phyloP scores from a whole-genome alignment of 805 yeast genomes.

The Ogataea polymorpha region DNA sequence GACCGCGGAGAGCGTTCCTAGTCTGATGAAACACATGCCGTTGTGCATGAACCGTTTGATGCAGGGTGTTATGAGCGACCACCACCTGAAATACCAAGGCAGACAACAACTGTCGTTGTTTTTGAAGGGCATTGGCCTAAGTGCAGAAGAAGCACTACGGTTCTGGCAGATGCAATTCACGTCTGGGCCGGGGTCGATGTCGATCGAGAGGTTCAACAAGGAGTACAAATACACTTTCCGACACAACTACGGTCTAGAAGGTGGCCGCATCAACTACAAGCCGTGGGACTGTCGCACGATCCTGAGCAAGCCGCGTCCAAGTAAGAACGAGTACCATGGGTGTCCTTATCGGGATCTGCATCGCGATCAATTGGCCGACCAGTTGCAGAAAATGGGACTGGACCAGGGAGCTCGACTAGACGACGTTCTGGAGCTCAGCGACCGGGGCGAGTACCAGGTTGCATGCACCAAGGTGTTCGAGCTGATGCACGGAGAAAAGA shows the following conservation, averaged over 20 bases:
- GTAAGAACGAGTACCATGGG: slow-evolving; percentile 73
- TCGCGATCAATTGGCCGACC: slow-evolving; percentile 55
- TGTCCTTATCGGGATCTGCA: slow-evolving; percentile 85
- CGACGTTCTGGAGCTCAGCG: slow-evolving; percentile 63
- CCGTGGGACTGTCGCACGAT: slow-evolving; percentile 86
- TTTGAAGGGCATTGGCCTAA: slow-evolving; percentile 84
- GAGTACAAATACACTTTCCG: slow-evolving; percentile 86
- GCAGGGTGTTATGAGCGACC: slow-evolving; percentile 58
- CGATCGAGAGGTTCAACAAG: slow-evolving; percentile 75
- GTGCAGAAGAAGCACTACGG: slow-evolving; percentile 79
- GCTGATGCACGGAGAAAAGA: slow-evolving; percentile 50
- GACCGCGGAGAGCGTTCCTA: slow-evolving; percentile 58
- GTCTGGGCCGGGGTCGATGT: slow-evolving; percentile 44
- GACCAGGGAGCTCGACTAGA: slow-evolving; percentile 51
- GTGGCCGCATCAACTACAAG: slow-evolving; percentile 77
- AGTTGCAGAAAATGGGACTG: slow-evolving; percentile 63
- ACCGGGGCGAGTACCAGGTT: slow-evolving; percentile 67
- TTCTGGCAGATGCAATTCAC: slow-evolving; percentile 83
- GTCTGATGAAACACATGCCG: slow-evolving; percentile 68
- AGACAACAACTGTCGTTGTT: slow-evolving; percentile 85
- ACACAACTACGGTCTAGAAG: slow-evolving; percentile 90
- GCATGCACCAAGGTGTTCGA: slow-evolving; percentile 93
- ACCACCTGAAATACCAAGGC: slow-evolving; percentile 78
- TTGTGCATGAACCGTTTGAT: slow-evolving; percentile 55
- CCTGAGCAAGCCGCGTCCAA: slow-evolving; percentile 66